phyloP scores from a whole-genome alignment of 176 grass and related monocot species.

The Pharus latifolius region DNA sequence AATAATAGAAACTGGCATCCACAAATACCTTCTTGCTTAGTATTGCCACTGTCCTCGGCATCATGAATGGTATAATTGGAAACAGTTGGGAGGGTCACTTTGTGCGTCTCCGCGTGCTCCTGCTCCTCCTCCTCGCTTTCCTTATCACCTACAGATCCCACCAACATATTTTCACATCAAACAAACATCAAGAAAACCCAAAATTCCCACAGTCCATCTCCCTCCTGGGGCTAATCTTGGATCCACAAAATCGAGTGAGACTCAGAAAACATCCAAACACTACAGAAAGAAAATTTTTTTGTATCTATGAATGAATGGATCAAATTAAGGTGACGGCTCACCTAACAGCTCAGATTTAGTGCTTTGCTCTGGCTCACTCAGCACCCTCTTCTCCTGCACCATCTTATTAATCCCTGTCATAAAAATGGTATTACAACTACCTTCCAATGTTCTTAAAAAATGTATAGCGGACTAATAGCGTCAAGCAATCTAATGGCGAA shows the following conservation, averaged over 20 bases:
- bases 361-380: conserved; percentile 15
- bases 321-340: conserved; percentile 11
- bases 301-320: no score
- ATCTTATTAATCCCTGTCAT: not conserved
- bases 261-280: not conserved
- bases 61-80: conserved; percentile 84
- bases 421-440: not conserved
- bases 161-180: conserved; percentile 17
- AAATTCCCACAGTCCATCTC: not conserved
- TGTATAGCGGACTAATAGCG: no score
- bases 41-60: conserved; percentile 21
- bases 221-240: conserved; percentile 11
- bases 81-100: conserved; percentile 64
- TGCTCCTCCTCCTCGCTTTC: conserved; percentile 5
- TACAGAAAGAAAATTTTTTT: conserved; percentile 25
- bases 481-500: no score
- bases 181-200: not conserved
- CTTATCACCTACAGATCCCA: conserved; percentile 23
- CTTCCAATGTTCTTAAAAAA: no score
- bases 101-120: conserved; percentile 39
- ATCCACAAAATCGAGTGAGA: not conserved
- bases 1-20: not conserved
- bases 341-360: conserved; percentile 18
- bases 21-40: conserved; percentile 39
- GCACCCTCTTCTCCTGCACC: conserved; percentile 1